phyloP scores from a whole-genome alignment of 2,329 filamentous ascomycete genomes.

The Zymoseptoria tritici region DNA sequence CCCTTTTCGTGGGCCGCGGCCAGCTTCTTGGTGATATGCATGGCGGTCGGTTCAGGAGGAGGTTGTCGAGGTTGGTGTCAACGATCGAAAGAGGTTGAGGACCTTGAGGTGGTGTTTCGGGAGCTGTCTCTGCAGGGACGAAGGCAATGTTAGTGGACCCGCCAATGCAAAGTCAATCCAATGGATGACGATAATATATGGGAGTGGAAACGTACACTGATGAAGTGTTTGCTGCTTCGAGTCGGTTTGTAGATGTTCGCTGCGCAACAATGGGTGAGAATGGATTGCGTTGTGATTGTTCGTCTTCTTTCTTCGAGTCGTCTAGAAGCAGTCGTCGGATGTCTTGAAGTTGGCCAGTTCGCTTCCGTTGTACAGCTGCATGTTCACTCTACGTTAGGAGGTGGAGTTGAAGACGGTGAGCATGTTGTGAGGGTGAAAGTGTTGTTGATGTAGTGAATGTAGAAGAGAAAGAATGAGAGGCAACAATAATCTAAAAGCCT shows the following conservation, averaged over 20 bases:
- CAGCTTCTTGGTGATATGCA: conserved; percentile 95
- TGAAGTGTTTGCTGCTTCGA: not conserved
- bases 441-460: not conserved
- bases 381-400: conserved; percentile 4
- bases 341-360: conserved; percentile 29
- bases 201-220: not conserved
- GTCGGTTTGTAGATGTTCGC: not conserved
- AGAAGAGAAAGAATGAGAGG: not conserved
- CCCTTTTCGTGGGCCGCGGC: conserved; percentile 69
- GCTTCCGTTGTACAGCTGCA: conserved; percentile 30
- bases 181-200: not conserved
- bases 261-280: not conserved
- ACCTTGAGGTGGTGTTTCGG: not conserved
- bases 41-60: conserved; percentile 33
- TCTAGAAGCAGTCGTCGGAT: conserved; percentile 16
- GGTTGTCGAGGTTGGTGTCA: not conserved
- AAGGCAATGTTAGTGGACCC: conserved; percentile 1
- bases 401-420: not conserved
- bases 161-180: not conserved
- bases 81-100: not conserved
- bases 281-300: conserved; percentile 8
- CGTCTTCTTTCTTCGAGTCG: conserved; percentile 1
- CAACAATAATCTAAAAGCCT: not conserved
- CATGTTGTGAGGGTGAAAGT: not conserved
- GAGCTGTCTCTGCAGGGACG: not conserved